Base-by-base conservation (phyloP, 1,284 basidiomycete genomes). In the Ustilago crameri region DNA sequence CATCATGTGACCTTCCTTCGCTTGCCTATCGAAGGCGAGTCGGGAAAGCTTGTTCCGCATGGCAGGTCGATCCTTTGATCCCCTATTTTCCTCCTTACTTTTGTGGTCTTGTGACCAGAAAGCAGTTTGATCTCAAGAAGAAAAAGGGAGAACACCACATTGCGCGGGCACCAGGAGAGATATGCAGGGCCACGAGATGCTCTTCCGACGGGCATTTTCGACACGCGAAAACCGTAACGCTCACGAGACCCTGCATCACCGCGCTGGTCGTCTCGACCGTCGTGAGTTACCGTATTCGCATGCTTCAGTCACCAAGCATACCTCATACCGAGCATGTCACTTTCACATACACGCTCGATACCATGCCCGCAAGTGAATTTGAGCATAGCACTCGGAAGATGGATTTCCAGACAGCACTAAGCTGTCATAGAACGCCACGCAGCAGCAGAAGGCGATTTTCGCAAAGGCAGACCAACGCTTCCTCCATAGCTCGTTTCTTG, bases 381-480 rank as follows among this genome's bases (percentile, higher is more conserved):
- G 30, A 30, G 30, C 30, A 12, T n/a, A n/a, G n/a, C n/a, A n/a
- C n/a, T n/a, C n/a, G n/a, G n/a, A n/a, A n/a, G n/a, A n/a, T n/a
- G n/a, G n/a, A n/a, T n/a, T n/a, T n/a, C n/a, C n/a, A n/a, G n/a
- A n/a, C n/a, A n/a, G n/a, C n/a, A n/a, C n/a, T 30, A 5, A 7
- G 30, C 30, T 30, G 12, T 22, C 35, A 67, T 22, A 72, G 30
- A n/a, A 73, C n/a, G 17, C 65, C 70, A 26, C 57, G 53, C 1
- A 68, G 50, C 37, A 73, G 27, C 14, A 73, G 30, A 3, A 73
- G 22, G 15, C 57, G 48, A 12, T 73, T 64, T 34, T 73, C 70
- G 58, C 70, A 73, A 0, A 73, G 53, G 26, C 70, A 68, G 3
- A 68, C 44, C 20, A 73, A 53, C 27, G 43, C 48, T 2, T 73